These are phyloP conservation scores for Phytophthora chlamydospora DNA, from an alignment of 352 stramenopile species.

Conservation along the genomic window DNA sequence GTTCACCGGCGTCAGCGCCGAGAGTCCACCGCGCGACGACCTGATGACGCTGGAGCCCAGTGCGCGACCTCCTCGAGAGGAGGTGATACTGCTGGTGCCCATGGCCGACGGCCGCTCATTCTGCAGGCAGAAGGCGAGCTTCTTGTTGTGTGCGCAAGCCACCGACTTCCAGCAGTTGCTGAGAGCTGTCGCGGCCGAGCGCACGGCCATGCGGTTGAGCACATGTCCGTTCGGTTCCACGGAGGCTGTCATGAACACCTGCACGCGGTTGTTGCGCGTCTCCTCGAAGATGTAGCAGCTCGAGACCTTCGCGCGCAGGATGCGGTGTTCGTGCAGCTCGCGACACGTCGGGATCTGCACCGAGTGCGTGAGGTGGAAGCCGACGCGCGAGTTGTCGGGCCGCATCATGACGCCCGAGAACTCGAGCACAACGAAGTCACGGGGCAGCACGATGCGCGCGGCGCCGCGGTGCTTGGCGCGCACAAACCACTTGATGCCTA, in stretches of 20 bases:
- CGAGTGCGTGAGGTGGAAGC: constrained; percentile 65
- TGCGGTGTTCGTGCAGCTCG: constrained; percentile 43
- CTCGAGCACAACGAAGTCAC: constrained; percentile 64
- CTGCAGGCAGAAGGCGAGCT: constrained; percentile 62
- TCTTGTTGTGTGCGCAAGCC: constrained; percentile 71
- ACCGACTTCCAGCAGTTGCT: constrained; percentile 72
- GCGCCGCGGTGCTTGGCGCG: constrained; percentile 42
- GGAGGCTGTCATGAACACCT: constrained; percentile 67
- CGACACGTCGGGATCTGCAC: constrained; percentile 44
- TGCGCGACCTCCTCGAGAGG: constrained; percentile 13
- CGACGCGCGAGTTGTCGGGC: constrained; percentile 50
- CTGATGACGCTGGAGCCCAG: constrained; percentile 16
- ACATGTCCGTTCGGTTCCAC: constrained; percentile 58
- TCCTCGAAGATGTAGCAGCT: constrained; percentile 67
- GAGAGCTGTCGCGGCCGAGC: constrained; percentile 46
- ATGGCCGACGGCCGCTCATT: constrained; percentile 40
- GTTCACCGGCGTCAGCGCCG: constrained; percentile 34
- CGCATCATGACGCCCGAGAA: constrained; percentile 58
- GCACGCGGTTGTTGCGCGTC: constrained; percentile 50
- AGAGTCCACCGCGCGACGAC: constrained; percentile 29
- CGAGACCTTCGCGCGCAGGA: constrained; percentile 56
- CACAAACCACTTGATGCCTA: constrained; percentile 68
- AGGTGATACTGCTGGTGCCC: constrained; percentile 2
- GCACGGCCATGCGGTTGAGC: constrained; percentile 49
- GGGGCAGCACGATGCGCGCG: constrained; percentile 44